phyloP scores from a whole-genome alignment of 129 eudicot genomes.

The Centella asiatica region DNA sequence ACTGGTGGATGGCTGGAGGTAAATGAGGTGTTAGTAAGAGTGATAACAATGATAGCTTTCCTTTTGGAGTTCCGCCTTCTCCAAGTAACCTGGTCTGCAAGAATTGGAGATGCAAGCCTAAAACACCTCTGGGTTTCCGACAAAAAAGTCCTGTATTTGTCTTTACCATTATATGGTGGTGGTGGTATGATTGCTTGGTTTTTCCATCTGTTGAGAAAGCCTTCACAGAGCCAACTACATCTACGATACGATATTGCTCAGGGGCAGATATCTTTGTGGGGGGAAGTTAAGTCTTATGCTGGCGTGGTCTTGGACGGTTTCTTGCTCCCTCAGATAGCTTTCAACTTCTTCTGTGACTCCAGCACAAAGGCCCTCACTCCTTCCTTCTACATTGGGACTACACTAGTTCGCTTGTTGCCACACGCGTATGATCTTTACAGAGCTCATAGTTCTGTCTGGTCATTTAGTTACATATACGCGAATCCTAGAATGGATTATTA shows the following conservation, averaged over 20 bases:
- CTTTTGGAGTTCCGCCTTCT: slow-evolving; percentile 73
- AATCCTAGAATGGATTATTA: slow-evolving; percentile 75
- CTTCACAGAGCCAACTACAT: slow-evolving; percentile 8
- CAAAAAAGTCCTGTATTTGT: slow-evolving; percentile 48
- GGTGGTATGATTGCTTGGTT: slow-evolving; percentile 63
- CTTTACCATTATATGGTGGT: slow-evolving; percentile 37
- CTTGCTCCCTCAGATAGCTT: slow-evolving; percentile 70
- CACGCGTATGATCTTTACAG: slow-evolving; percentile 78
- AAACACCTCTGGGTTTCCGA: slow-evolving; percentile 39
- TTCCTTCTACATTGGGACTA: slow-evolving; percentile 61
- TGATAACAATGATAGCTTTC: slow-evolving; percentile 86
- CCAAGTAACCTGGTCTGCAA: slow-evolving; percentile 69
- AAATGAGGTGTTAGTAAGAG: slow-evolving; percentile 82
- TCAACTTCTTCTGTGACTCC: slow-evolving; percentile 50
- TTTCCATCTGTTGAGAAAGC: slow-evolving; percentile 29
- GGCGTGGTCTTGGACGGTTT: slow-evolving; percentile 73
- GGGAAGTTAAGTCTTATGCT: slow-evolving; percentile 53
- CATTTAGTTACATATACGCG: slow-evolving; percentile 57
- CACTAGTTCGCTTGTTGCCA: slow-evolving; percentile 70
- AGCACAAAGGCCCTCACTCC: slow-evolving; percentile 50
- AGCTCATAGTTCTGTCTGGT: slow-evolving; percentile 46
- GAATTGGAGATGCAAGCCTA: slow-evolving; percentile 24
- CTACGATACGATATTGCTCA: not conserved
- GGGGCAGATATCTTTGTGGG: slow-evolving; percentile 42
- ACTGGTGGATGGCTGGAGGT: slow-evolving; percentile 86